Conservation (phyloP, 306 rosid genomes). For the Mucuna pruriens region DNA sequence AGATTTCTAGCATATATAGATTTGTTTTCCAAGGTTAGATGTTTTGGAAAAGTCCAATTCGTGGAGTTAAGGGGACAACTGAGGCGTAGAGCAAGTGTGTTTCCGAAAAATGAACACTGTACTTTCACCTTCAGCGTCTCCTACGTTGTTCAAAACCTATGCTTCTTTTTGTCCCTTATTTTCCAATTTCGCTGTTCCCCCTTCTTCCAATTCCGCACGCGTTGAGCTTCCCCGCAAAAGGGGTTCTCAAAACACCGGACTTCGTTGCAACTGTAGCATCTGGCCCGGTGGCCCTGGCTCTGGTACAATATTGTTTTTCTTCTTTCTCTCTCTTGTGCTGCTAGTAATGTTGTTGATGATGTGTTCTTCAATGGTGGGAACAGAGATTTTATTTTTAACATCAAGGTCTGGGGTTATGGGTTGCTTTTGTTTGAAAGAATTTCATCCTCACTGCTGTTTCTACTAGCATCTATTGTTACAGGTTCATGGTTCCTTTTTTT, state of each 20-base stretch:
- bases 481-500: background rate
- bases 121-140: slow-evolving; percentile 49
- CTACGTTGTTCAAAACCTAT: slow-evolving; percentile 37
- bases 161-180: slow-evolving; percentile 20
- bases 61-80: background rate
- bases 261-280: slow-evolving; percentile 55
- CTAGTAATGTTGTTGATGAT: background rate
- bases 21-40: background rate
- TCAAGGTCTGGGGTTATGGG: background rate
- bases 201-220: slow-evolving; percentile 35
- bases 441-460: background rate
- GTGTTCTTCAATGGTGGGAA: slow-evolving; percentile 2
- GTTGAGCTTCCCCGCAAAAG: slow-evolving; percentile 31
- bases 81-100: background rate
- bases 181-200: slow-evolving; percentile 33
- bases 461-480: background rate
- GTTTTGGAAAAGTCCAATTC: background rate
- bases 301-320: slow-evolving; percentile 46
- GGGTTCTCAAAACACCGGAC: slow-evolving; percentile 40
- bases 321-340: background rate
- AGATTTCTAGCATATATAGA: background rate
- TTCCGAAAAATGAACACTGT: slow-evolving; percentile 56
- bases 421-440: background rate
- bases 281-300: slow-evolving; percentile 62
- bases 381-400: background rate